Base-by-base conservation (phyloP, 495 filamentous ascomycete genomes). In the Hypoxylon rickii region DNA sequence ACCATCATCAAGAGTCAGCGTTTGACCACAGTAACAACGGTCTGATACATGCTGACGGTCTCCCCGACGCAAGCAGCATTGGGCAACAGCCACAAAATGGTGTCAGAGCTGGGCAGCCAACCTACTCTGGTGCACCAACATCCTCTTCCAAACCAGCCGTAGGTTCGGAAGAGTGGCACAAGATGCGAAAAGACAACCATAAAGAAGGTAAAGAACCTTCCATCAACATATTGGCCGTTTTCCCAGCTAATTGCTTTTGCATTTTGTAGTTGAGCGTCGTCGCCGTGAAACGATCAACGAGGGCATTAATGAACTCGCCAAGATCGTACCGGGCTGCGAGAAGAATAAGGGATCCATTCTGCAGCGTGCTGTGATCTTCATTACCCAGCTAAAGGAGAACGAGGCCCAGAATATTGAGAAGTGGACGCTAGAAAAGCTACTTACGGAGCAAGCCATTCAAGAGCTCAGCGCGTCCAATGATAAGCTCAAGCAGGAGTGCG, bases 281-380 rank as follows among this genome's bases (percentile, higher is more conserved):
- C 94, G 94, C 31, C 90, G 94, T 55, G 94, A 98, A 70, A 97
- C 95, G 3, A 98, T 98, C 71, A 98, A 98, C 68, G 94, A 98
- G 73, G 94, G 94, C 42, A 98, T 98, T 66, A 97, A 97, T 65
- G 93, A 98, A 73, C 86, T 98, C 33, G 89, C 95, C 44, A 96
- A 96, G 72, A 93, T 98, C 46, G 94, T 98, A 0, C 94, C 94
- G 2, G 92, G 92, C 29, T 98, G 94, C 66, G 94, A 98, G 72
- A 98, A 97, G 80, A 98, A 98, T 74, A 98, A 98, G 72, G 94
- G 94, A 3, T 94, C 92, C 1, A 97, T 98, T 49, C 76, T 98
- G 29, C 91, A 96, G 66, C 89, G 94, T 7, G 93, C 94, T 1
- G 93, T 97, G 16, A 81, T 89, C 54, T 97, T 95, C 73, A 98